Percentiles rank a stretch among this genome's conserved stretches.
Evolutionary conservation across 371 early-diverging fungal species (phyloP).

Genomic region (Apophysomyces ossiformis): DNA sequence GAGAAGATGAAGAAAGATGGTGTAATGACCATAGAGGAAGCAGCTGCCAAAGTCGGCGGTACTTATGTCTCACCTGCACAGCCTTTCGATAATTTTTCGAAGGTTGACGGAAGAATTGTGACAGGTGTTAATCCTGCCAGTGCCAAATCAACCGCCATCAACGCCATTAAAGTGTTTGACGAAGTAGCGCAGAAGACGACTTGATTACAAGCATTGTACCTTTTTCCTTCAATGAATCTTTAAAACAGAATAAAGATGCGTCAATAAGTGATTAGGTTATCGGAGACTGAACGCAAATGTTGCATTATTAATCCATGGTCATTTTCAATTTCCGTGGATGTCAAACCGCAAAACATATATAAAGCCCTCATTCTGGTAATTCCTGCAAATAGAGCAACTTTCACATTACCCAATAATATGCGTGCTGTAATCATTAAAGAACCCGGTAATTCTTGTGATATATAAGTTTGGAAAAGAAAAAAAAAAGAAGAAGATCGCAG

Average conservation of each 20-base stretch:
- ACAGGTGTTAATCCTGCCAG: slow-evolving; percentile 60
- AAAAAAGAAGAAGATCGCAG: neutral
- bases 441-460: slow-evolving; percentile 25
- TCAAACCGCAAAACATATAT: neutral
- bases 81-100: slow-evolving; percentile 50
- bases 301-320: too few relatives aligned
- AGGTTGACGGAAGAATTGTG: slow-evolving; percentile 50
- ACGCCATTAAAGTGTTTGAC: slow-evolving; percentile 48
- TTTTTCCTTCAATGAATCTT: neutral
- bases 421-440: slow-evolving; percentile 42
- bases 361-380: neutral
- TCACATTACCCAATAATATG: slow-evolving; percentile 17
- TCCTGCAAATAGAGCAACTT: too few relatives aligned
- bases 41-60: slow-evolving; percentile 36
- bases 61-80: slow-evolving; percentile 42
- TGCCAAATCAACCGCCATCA: slow-evolving; percentile 54
- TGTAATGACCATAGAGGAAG: slow-evolving; percentile 46
- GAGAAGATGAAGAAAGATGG: slow-evolving; percentile 38
- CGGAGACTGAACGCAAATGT: too few relatives aligned
- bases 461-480: neutral
- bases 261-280: too few relatives aligned
- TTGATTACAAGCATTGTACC: neutral
- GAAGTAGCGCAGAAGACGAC: neutral
- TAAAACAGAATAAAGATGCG: neutral
- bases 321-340: too few relatives aligned